Evolutionary conservation across 257 asterid species (phyloP).

Genomic region (Solanum pennellii): DNA sequence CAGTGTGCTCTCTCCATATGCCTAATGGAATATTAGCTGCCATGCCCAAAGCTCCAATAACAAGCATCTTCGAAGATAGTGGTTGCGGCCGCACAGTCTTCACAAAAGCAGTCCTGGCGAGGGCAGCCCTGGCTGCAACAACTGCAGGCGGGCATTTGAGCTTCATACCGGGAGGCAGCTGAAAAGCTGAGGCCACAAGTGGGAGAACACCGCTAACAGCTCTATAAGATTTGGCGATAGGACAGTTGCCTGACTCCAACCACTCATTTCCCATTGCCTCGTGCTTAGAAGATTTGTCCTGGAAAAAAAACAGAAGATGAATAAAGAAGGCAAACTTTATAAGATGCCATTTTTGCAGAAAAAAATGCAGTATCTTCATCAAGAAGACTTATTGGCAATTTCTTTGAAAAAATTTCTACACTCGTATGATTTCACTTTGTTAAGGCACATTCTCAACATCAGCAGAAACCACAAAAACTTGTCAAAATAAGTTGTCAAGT

Average conservation of each 20-base stretch:
- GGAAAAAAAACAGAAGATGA: neutral
- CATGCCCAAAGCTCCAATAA: slow-evolving; percentile 55
- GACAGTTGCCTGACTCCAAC: slow-evolving; percentile 65
- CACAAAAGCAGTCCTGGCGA: slow-evolving; percentile 60
- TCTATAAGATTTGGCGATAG: slow-evolving; percentile 71
- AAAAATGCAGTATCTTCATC: neutral
- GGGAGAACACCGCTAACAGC: slow-evolving; percentile 60
- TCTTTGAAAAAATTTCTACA: neutral
- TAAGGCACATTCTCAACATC: neutral
- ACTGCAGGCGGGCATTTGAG: slow-evolving; percentile 66
- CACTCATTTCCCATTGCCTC: slow-evolving; percentile 71
- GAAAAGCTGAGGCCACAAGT: slow-evolving; percentile 52
- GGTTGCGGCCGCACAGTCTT: slow-evolving; percentile 75
- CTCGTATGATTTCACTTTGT: neutral
- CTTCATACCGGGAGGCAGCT: slow-evolving; percentile 59
- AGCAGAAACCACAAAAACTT: neutral
- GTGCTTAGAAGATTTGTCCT: slow-evolving; percentile 54
- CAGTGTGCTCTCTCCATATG: slow-evolving; percentile 70
- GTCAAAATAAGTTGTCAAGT: neutral
- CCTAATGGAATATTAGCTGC: slow-evolving; percentile 78
- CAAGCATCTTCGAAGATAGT: slow-evolving; percentile 58
- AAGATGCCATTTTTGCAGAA: neutral
- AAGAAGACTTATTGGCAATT: neutral
- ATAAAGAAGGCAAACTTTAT: neutral
- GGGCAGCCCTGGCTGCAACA: slow-evolving; percentile 84